A percentile compares a stretch with the other conserved stretches of the same genome.
Evolutionary conservation across 805 yeast species (phyloP).

Genomic region (Saturnispora gosingensis): DNA sequence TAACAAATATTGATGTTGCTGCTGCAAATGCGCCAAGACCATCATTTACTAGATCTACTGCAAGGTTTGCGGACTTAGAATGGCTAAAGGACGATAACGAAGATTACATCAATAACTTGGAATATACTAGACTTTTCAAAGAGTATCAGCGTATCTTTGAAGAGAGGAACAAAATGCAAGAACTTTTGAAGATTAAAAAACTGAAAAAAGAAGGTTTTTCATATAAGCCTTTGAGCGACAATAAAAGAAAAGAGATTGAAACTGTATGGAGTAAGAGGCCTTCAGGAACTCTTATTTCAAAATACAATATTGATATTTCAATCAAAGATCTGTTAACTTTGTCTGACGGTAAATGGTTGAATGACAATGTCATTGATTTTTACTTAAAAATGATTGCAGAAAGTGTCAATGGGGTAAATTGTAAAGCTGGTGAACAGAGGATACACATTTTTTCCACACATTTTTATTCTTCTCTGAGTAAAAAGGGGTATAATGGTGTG

Average conservation of each 20-base stretch:
- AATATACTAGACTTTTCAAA: slow-evolving; percentile 27
- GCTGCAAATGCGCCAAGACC: slow-evolving; percentile 2
- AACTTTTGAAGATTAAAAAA: slow-evolving; percentile 28
- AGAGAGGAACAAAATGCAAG: slow-evolving; percentile 32
- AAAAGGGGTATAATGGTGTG: slow-evolving; percentile 74
- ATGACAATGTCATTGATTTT: slow-evolving; percentile 83
- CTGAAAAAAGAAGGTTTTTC: slow-evolving; percentile 26
- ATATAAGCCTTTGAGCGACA: slow-evolving; percentile 24
- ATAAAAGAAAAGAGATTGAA: slow-evolving; percentile 29
- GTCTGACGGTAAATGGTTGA: slow-evolving; percentile 69
- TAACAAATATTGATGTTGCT: neutral
- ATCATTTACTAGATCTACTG: slow-evolving; percentile 16
- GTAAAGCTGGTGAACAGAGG: slow-evolving; percentile 28
- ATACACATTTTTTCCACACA: slow-evolving; percentile 79
- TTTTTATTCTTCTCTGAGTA: slow-evolving; percentile 64
- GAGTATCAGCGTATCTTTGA: slow-evolving; percentile 36
- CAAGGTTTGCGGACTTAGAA: slow-evolving; percentile 23
- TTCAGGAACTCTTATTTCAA: slow-evolving; percentile 25
- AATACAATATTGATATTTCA: slow-evolving; percentile 47
- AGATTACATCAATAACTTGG: slow-evolving; percentile 25
- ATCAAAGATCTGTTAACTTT: slow-evolving; percentile 66
- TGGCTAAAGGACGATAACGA: slow-evolving; percentile 26
- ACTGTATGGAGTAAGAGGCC: slow-evolving; percentile 25
- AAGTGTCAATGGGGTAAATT: slow-evolving; percentile 3
- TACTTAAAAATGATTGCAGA: slow-evolving; percentile 51